Percentiles rank a stretch among this genome's conserved stretches.
These are phyloP conservation scores for Talaromyces sp. DNA, from an alignment of 2,329 filamentous ascomycete species.

Conservation along the genomic window DNA sequence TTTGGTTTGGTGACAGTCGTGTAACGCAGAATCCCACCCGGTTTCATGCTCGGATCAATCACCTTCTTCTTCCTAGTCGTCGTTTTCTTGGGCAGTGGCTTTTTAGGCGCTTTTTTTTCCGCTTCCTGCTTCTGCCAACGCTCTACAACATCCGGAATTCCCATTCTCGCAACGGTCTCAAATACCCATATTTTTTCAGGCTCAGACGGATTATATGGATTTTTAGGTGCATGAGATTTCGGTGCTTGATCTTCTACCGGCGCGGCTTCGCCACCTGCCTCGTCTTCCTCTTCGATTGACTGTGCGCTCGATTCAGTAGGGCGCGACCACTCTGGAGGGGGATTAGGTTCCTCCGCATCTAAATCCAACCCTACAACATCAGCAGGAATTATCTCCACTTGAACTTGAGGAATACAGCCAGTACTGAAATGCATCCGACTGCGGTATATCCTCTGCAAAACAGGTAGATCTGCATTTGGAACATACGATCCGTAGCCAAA, in stretches of 20 bases:
- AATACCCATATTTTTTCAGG: conserved; percentile 67
- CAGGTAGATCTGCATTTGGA: conserved; percentile 46
- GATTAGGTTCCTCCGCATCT: conserved; percentile 64
- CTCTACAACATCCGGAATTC: conserved; percentile 61
- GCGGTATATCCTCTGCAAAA: conserved; percentile 65
- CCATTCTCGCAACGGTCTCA: conserved; percentile 60
- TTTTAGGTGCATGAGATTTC: conserved; percentile 21
- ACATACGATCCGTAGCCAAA: conserved; percentile 28
- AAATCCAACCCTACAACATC: conserved; percentile 76
- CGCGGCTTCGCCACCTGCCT: conserved; percentile 25
- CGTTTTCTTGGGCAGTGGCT: conserved; percentile 28
- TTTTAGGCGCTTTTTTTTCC: conserved; percentile 28
- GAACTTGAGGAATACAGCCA: conserved; percentile 71
- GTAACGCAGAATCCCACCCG: conserved; percentile 41
- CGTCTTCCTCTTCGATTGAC: conserved; percentile 33
- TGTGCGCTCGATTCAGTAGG: conserved; percentile 27
- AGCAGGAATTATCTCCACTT: conserved; percentile 71
- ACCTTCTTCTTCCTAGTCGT: conserved; percentile 33
- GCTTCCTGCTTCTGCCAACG: conserved; percentile 55
- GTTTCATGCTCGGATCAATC: conserved; percentile 41
- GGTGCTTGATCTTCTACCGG: conserved; percentile 23
- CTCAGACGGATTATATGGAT: conserved; percentile 59
- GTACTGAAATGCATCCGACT: conserved; percentile 68
- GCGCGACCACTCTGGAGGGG: conserved; percentile 33
- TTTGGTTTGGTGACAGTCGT: conserved; percentile 38